Conservation (phyloP, 2,329 filamentous ascomycete genomes). For the Tolypocladium tundrense region DNA sequence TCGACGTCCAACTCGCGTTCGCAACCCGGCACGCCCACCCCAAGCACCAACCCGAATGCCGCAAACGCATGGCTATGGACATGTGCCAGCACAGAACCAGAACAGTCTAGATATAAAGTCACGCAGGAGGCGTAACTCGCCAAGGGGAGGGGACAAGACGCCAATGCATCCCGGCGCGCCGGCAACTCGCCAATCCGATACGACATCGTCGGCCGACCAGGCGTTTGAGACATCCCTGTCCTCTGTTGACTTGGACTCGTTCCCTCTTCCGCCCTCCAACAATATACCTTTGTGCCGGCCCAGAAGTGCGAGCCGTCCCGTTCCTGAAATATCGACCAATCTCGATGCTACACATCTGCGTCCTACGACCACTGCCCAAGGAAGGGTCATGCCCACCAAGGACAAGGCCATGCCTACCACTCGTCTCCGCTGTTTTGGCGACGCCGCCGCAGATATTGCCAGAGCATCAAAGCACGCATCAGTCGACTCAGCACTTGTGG, state of each 20-base stretch:
- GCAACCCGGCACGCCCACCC: slow-evolving; percentile 6
- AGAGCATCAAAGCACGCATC: slow-evolving; percentile 17
- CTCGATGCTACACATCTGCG: background rate
- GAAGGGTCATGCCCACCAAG: slow-evolving; percentile 1
- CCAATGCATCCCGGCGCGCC: background rate
- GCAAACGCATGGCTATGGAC: background rate
- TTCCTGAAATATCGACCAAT: background rate
- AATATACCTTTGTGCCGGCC: background rate
- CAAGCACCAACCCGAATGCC: background rate
- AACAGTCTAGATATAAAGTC: too few relatives aligned
- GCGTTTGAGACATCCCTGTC: slow-evolving; percentile 8
- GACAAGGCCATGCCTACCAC: background rate
- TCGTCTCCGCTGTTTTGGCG: slow-evolving; percentile 4
- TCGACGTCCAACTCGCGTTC: slow-evolving; percentile 13
- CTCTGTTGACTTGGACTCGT: slow-evolving; percentile 11
- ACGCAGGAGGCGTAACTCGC: background rate
- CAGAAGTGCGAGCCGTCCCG: background rate
- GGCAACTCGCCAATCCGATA: background rate
- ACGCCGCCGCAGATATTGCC: slow-evolving; percentile 6
- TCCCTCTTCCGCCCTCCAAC: slow-evolving; percentile 10
- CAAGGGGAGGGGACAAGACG: background rate
- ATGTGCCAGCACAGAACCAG: background rate
- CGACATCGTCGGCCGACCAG: background rate
- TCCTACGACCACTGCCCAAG: background rate
- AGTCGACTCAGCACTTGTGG: slow-evolving; percentile 29